Percentiles rank a stretch among this genome's conserved stretches.
phyloP scores from a whole-genome alignment of 2,329 filamentous ascomycete genomes.

The Trichoderma gracile region DNA sequence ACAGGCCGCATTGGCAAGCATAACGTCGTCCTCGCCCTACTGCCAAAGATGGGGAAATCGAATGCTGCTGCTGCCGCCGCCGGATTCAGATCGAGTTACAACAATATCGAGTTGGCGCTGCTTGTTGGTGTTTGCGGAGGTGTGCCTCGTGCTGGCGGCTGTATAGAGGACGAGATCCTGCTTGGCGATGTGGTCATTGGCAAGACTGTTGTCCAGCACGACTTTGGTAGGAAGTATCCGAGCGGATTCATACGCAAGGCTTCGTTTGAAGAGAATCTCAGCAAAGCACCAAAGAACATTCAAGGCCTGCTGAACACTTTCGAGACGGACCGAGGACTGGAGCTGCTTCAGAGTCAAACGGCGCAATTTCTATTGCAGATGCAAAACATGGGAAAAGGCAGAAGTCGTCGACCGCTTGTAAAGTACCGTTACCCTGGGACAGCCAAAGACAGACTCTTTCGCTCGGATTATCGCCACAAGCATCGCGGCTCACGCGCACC shows the following conservation, averaged over 20 bases:
- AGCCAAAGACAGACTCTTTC: constrained; percentile 36
- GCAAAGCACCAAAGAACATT: constrained; percentile 34
- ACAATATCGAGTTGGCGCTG: constrained; percentile 36
- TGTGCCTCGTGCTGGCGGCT: constrained; percentile 30
- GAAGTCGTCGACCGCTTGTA: constrained; percentile 7
- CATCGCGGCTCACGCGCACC: constrained; percentile 30
- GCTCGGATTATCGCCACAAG: constrained; percentile 37
- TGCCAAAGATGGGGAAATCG: constrained; percentile 35
- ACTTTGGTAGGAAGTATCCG: constrained; percentile 34
- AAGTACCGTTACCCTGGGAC: constrained; percentile 34
- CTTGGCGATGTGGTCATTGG: constrained; percentile 40
- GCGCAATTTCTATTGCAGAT: constrained; percentile 25
- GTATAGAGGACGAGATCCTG: constrained; percentile 29
- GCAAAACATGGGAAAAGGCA: constrained; percentile 7
- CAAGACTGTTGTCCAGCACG: constrained; percentile 35
- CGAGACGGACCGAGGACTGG: constrained; percentile 26
- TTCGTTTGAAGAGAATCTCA: constrained; percentile 32
- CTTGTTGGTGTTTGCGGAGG: constrained; percentile 45
- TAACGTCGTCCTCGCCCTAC: constrained; percentile 34
- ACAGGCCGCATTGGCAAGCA: constrained; percentile 33
- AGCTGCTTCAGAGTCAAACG: constrained; percentile 19
- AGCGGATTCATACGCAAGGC: constrained; percentile 33
- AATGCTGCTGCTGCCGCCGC: constrained; percentile 34
- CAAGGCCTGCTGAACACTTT: constrained; percentile 33
- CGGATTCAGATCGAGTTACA: constrained; percentile 38